Conservation (phyloP, 148 eudicot genomes). For the Drosera capensis region DNA sequence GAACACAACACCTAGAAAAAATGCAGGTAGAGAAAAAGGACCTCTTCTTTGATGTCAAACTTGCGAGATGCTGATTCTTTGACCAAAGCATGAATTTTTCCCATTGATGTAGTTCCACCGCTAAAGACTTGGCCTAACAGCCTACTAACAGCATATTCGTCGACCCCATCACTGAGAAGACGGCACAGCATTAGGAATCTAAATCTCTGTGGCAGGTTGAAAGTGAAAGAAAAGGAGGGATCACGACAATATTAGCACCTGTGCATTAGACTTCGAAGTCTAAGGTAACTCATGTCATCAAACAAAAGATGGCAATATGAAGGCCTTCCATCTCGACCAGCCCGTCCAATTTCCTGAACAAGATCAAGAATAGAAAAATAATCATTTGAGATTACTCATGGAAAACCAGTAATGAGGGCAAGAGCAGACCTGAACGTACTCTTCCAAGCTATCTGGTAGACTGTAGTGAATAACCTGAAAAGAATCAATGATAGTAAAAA, state of each 20-base stretch:
- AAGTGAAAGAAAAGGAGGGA: too few species aligned
- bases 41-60: conserved; percentile 98
- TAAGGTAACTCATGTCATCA: conserved; percentile 59
- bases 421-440: conserved; percentile 76
- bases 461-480: conserved; percentile 89
- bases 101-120: conserved; percentile 16
- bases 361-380: background rate
- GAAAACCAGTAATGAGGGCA: background rate
- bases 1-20: too few species aligned
- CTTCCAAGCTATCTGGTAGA: conserved; percentile 95
- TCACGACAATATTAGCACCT: conserved; percentile 32
- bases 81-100: conserved; percentile 41
- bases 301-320: conserved; percentile 84
- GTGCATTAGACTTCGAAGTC: conserved; percentile 71
- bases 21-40: too few species aligned
- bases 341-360: conserved; percentile 85
- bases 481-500: conserved; percentile 5
- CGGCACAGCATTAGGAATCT: conserved; percentile 10
- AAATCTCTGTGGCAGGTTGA: too few species aligned
- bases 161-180: too few species aligned
- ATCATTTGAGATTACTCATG: too few species aligned
- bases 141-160: conserved; percentile 71
- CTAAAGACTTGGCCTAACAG: conserved; percentile 62
- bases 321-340: conserved; percentile 88
- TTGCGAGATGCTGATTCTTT: conserved; percentile 74